Evolutionary conservation across 441 rosid genomes (phyloP), one percentile per base, ranked within the genome.

Genomic region (Manihot esculenta): DNA sequence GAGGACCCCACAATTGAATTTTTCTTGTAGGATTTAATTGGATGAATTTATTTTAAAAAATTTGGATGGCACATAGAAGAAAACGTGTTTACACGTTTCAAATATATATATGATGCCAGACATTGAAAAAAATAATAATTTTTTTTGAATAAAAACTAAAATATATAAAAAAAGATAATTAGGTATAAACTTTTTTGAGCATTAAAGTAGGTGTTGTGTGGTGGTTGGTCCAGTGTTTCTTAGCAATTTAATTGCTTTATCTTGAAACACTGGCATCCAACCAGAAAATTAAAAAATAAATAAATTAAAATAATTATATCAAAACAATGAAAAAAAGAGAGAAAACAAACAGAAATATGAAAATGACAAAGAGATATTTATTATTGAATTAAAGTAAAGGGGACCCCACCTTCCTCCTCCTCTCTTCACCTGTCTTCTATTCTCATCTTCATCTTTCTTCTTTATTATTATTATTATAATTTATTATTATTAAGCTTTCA

Each of bases 291-390:
- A 41, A 49, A 54, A 64, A 11, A 66, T 2, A 26, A 23, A 56
- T 14, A 55, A 2, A n/a, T n/a, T n/a, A n/a, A 7, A 1, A 21
- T n/a, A 9, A 47, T 24, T 61, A 66, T 63, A 13, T 38, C 53
- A 14, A 63, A 62, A 42, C 35, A 44, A 20, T 7, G 3, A 47
- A 48, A 78, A 63, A 82, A 56, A 18, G 48, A 62, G 38, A 53
- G n/a, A 72, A 76, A 44, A 23, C 38, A 59, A 72, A 69, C 53
- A 76, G 62, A 53, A 73, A 50, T 14, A 45, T 24, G 66, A 75
- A 75, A 75, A 81, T 62, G 87, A 85, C 86, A 81, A 82, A 69
- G 62, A 82, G 84, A 85, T 85, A 81, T 82, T 84, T 75, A 76
- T 77, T 77, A 74, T 72, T 70, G 65, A 81, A 78, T 69, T 75